These are phyloP conservation scores for Peterozyma toletana DNA, from an alignment of 805 yeast species.

Conservation along the genomic window DNA sequence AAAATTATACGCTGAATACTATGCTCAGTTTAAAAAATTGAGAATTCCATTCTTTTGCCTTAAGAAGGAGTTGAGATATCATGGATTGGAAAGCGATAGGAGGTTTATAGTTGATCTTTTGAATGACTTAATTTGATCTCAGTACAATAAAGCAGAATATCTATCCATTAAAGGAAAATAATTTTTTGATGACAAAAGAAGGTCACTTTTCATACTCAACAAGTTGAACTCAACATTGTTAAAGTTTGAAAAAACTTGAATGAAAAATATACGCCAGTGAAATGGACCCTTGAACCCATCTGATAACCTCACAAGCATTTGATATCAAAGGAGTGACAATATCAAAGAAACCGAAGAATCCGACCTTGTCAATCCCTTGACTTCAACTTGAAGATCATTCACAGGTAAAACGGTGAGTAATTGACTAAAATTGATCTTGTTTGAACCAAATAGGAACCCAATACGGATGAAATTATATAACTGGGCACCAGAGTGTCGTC, in stretches of 20 bases:
- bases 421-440: slow-evolving; percentile 57
- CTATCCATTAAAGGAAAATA: background rate
- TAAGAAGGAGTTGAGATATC: slow-evolving; percentile 3
- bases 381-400: background rate
- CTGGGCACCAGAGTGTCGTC: slow-evolving; percentile 92
- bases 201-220: background rate
- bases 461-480: slow-evolving; percentile 34
- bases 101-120: slow-evolving; percentile 5
- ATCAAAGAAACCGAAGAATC: no score
- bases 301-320: background rate
- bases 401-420: slow-evolving; percentile 64
- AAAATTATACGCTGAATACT: slow-evolving; percentile 3
- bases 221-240: background rate
- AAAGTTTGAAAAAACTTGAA: no score
- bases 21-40: slow-evolving; percentile 2
- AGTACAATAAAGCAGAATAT: no score
- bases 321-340: no score
- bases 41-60: slow-evolving; percentile 9
- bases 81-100: slow-evolving; percentile 4
- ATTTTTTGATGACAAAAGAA: background rate
- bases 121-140: slow-evolving; percentile 2
- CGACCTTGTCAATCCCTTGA: no score
- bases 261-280: slow-evolving; percentile 41
- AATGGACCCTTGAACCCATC: slow-evolving; percentile 63
- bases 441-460: slow-evolving; percentile 88